These are phyloP conservation scores for Balansia obtecta DNA, from an alignment of 2,329 filamentous ascomycete genomes.

Conservation along the genomic window DNA sequence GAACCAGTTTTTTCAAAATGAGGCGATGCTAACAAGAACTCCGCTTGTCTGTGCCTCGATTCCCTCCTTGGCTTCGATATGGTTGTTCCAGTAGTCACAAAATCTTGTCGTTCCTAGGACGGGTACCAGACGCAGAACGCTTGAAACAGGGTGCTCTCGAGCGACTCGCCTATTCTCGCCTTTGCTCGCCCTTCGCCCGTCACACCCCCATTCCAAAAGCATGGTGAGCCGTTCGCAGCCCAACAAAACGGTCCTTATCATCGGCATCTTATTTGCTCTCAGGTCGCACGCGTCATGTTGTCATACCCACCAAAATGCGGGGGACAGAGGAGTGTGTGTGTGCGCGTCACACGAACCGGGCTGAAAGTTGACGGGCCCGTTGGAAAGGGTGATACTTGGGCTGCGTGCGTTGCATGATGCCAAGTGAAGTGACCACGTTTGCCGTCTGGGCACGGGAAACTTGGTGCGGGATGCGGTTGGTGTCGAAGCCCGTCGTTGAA, in stretches of 20 bases:
- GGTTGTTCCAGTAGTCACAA: neutral
- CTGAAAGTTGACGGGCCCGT: no score
- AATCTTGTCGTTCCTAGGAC: no score
- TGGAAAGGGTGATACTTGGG: no score
- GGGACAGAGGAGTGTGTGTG: no score
- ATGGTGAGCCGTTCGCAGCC: neutral
- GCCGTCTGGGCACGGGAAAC: no score
- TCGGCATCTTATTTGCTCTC: neutral
- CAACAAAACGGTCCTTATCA: neutral
- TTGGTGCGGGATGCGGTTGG: no score
- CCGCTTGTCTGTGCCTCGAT: neutral
- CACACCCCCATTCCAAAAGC: no score
- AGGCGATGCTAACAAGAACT: neutral
- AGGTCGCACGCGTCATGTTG: neutral
- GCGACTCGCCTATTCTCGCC: neutral
- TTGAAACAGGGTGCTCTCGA: neutral
- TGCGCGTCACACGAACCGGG: neutral
- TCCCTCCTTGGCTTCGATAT: neutral
- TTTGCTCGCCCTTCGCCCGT: neutral
- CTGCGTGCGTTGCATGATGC: no score
- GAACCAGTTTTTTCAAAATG: neutral
- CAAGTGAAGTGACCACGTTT: no score
- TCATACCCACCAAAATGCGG: conserved; percentile 1
- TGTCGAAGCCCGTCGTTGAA: no score
- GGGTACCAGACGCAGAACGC: neutral